Base-by-base conservation (phyloP, 352 stramenopile species). In the Phytophthora syringae region DNA sequence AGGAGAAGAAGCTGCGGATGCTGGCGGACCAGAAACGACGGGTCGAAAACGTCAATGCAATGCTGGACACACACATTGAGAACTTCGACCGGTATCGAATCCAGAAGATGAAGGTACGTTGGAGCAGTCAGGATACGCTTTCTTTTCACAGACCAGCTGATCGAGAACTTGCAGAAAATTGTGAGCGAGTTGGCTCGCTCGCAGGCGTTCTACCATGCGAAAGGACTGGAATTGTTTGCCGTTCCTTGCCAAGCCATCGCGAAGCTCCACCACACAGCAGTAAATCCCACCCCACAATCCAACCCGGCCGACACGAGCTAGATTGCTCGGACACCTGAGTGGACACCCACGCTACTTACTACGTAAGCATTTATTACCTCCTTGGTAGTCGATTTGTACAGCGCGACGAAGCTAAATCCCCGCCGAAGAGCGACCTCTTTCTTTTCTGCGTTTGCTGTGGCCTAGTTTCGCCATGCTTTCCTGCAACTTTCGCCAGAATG, bases 1-100 rank as follows among this genome's bases (percentile, higher is more conserved):
- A 89, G 47, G 87, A 95, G 48, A 94, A 92, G 60, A 92, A 92
- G 53, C 58, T 90, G 21, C 75, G 87, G 16, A 87, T 95, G 77
- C 71, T 95, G 22, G 88, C 83, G 15, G 87, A 95, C 63, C 87
- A 95, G 54, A 88, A 88, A 51, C 85, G 87, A 7, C 85, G 87
- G 15, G 86, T 93, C 1, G 87, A 95, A 48, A 95, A 95, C 49
- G 85, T 91, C 12, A 94, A 92, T 32, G 40, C 60, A 7, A 67
- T 95, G 18, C 77, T 95, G 13, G 81, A 93, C 6, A 73, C 65
- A n/a, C 85, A 95, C 64, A 82, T 89, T 67, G 74, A 79, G 40
- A 80, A 80, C 45, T 95, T 94, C 55, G 85, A 93, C 16, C 68
- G 78, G 22, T 94, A 82, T 36, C 84, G 87, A 2, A 79, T 86